phyloP scores from a whole-genome alignment of 495 filamentous ascomycete species.

The Hyaloscypha variabilis region DNA sequence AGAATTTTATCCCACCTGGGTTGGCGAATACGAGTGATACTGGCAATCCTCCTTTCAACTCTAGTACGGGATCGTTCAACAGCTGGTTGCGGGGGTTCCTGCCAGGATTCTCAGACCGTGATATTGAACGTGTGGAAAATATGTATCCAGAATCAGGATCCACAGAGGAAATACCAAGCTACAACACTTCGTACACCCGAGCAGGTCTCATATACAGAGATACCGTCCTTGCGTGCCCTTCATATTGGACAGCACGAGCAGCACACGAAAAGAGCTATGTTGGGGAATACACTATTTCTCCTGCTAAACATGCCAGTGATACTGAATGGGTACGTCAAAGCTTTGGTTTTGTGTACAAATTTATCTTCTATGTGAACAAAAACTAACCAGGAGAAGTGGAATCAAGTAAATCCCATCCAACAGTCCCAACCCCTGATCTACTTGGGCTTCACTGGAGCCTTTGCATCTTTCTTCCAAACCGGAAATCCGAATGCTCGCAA shows the following conservation, averaged over 20 bases:
- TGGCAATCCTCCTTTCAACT: constrained; percentile 44
- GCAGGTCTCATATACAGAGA: constrained; percentile 62
- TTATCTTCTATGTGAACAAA: constrained; percentile 5
- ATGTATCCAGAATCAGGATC: constrained; percentile 48
- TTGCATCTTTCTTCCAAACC: constrained; percentile 61
- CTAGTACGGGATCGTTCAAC: constrained; percentile 46
- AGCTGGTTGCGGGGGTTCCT: constrained; percentile 55
- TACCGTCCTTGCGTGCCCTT: constrained; percentile 61
- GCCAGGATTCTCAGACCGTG: constrained; percentile 43
- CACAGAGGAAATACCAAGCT: constrained; percentile 42
- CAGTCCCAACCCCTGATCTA: constrained; percentile 54
- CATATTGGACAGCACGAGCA: constrained; percentile 55
- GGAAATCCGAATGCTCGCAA: constrained; percentile 62
- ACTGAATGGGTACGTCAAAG: constrained; percentile 52
- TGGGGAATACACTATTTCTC: constrained; percentile 60
- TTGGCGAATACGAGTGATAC: constrained; percentile 36
- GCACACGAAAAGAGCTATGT: constrained; percentile 49
- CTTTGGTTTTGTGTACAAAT: constrained; percentile 14
- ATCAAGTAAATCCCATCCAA: constrained; percentile 56
- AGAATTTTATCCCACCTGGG: constrained; percentile 59
- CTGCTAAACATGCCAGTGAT: constrained; percentile 62
- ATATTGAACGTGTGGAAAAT: constrained; percentile 41
- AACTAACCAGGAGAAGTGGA: constrained; percentile 48
- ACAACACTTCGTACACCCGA: constrained; percentile 48
- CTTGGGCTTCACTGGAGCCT: constrained; percentile 58